phyloP scores from a whole-genome alignment of 1,284 basidiomycete genomes.

The Cutaneotrichosporon dermatis region DNA sequence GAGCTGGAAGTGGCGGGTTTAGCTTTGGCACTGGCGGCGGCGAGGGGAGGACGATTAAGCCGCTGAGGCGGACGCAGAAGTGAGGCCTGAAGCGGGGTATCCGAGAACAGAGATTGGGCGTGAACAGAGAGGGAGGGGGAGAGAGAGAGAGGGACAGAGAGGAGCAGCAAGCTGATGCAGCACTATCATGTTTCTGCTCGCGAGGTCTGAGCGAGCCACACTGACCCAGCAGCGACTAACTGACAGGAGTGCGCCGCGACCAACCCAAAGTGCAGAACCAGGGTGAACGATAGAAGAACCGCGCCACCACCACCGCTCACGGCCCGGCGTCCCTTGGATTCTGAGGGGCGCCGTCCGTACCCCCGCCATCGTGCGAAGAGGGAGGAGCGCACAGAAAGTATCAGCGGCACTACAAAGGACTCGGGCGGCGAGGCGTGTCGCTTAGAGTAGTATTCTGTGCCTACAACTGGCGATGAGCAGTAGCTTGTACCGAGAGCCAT shows the following conservation, averaged over 20 bases:
- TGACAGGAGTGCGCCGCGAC: no score
- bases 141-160: no score
- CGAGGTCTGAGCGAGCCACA: no score
- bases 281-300: no score
- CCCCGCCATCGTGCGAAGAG: neutral
- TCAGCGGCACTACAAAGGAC: neutral
- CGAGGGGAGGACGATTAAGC: neutral
- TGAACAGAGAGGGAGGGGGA: no score
- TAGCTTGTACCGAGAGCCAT: no score
- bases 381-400: neutral
- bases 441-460: constrained; percentile 1
- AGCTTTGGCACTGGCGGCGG: neutral
- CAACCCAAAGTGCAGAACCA: no score
- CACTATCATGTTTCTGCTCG: no score
- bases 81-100: neutral
- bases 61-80: neutral
- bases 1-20: neutral
- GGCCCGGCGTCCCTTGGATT: neutral
- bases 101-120: neutral
- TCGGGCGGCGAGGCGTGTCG: constrained; percentile 1
- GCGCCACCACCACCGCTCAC: neutral
- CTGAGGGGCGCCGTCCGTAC: neutral
- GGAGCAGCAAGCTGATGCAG: no score
- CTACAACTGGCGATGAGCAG: neutral
- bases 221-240: no score